A percentile compares a stretch with the other conserved stretches of the same genome.
phyloP scores from a whole-genome alignment of 108 stramenopile species.

The Aurantiochytrium sp. region DNA sequence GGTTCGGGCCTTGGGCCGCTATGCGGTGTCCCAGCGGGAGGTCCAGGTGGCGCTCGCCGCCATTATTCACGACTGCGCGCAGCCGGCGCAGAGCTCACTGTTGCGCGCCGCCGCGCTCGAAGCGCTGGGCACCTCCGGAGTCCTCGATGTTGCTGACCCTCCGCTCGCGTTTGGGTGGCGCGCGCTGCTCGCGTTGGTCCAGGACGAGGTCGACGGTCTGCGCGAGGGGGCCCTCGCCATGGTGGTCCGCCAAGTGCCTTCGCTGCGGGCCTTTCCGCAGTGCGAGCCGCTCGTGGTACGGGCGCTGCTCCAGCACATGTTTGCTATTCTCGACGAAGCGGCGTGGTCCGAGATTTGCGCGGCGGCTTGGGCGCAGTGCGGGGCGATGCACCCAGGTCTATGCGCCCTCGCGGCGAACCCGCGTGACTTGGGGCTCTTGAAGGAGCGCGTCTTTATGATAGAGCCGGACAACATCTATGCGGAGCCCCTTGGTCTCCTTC shows the following conservation, averaged over 20 bases:
- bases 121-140: background rate
- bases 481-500: background rate
- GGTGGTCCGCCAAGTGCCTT: background rate
- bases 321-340: background rate
- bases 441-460: background rate
- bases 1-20: background rate
- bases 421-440: background rate
- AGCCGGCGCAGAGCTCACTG: background rate
- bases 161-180: background rate
- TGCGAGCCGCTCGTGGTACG: background rate
- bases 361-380: background rate
- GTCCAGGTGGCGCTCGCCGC: background rate
- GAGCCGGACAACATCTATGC: constrained; percentile 29
- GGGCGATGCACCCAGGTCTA: background rate
- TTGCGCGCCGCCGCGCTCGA: background rate
- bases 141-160: background rate
- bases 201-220: constrained; percentile 1
- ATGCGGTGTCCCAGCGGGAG: background rate
- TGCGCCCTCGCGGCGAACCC: background rate
- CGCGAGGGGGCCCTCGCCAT: background rate
- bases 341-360: background rate
- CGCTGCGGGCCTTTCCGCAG: background rate
- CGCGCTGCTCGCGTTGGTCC: background rate
- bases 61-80: background rate
- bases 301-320: background rate